Conservation (phyloP, 1,139 yeast genomes). For the Pichia sp. region DNA sequence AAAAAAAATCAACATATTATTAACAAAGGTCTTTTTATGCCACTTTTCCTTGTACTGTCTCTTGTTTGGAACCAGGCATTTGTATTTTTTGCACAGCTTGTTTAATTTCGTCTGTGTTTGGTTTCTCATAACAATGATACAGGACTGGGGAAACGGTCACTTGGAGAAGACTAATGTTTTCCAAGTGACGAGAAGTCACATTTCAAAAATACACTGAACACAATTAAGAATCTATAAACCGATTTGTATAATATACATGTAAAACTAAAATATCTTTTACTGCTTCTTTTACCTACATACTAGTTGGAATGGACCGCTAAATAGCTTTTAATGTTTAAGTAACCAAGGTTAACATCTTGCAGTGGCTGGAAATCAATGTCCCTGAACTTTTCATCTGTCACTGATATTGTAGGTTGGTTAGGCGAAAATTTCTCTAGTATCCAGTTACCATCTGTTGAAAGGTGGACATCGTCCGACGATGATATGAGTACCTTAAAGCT, state of each 20-base stretch:
- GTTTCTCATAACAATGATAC: slow-evolving; percentile 24
- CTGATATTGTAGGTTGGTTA: not conserved
- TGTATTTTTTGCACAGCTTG: slow-evolving; percentile 67
- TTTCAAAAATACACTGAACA: slow-evolving; percentile 16
- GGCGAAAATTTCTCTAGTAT: slow-evolving; percentile 19
- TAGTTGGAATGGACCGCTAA: slow-evolving; percentile 13
- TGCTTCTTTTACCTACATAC: not conserved
- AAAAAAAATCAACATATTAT: slow-evolving; percentile 26
- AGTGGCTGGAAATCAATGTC: slow-evolving; percentile 19
- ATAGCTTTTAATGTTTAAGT: slow-evolving; percentile 26
- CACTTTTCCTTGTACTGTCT: slow-evolving; percentile 54
- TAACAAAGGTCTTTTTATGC: slow-evolving; percentile 34
- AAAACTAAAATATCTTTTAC: not conserved
- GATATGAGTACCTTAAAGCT: slow-evolving; percentile 26
- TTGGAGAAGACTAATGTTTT: slow-evolving; percentile 16
- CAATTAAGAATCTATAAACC: not conserved
- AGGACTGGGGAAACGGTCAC: slow-evolving; percentile 25
- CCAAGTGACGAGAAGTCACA: slow-evolving; percentile 15
- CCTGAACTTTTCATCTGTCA: slow-evolving; percentile 1
- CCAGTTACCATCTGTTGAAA: slow-evolving; percentile 23
- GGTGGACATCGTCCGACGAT: slow-evolving; percentile 16
- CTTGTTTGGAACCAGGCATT: slow-evolving; percentile 62
- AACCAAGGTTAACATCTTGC: slow-evolving; percentile 25
- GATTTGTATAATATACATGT: slow-evolving; percentile 3
- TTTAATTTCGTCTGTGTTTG: slow-evolving; percentile 47